Evolutionary conservation across 305 asterid species (phyloP).

Genomic region (Coffea humblotiana): DNA sequence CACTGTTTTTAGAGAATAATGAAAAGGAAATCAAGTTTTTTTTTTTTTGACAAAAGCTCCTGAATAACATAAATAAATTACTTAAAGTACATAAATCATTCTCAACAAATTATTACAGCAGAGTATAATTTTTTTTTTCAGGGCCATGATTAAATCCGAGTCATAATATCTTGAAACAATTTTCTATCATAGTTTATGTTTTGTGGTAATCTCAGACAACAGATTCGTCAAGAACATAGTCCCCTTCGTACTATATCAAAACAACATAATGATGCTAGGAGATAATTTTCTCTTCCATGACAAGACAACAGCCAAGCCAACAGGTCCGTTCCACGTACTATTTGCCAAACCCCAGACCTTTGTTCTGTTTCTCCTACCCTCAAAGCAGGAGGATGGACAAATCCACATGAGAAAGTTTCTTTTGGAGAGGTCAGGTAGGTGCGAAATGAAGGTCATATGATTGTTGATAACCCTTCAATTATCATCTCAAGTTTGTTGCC

Average conservation of each 20-base stretch:
- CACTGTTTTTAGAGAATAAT: neutral
- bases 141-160: neutral
- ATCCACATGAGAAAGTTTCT: neutral
- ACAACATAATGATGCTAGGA: neutral
- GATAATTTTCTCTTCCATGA: neutral
- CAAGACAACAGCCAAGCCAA: neutral
- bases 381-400: neutral
- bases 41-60: no score
- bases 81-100: neutral
- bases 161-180: neutral
- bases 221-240: neutral
- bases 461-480: neutral
- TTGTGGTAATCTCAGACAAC: constrained; percentile 2
- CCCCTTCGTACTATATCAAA: neutral
- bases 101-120: no score
- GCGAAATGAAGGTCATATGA: constrained; percentile 1
- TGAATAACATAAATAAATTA: no score
- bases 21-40: no score
- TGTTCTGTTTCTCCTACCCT: neutral
- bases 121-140: no score
- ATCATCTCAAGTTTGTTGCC: neutral
- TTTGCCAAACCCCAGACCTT: neutral
- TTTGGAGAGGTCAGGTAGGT: neutral
- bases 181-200: neutral
- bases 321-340: neutral